These are phyloP conservation scores for Trichoderma gracile DNA, from an alignment of 2,329 filamentous ascomycete genomes.

Conservation along the genomic window DNA sequence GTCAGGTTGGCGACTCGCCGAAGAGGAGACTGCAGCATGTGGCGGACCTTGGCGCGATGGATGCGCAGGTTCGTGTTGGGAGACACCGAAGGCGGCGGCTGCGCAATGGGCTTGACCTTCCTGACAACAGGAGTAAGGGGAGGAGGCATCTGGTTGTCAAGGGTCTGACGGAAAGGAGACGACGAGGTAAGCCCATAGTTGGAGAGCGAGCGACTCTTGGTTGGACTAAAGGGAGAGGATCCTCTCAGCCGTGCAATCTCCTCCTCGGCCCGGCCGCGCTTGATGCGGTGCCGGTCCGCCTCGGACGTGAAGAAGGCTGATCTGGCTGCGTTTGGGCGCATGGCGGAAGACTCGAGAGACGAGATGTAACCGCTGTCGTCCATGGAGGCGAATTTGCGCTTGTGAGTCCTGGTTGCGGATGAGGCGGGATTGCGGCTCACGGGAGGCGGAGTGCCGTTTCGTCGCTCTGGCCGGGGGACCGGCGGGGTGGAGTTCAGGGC, in stretches of 20 bases:
- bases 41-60: conserved; percentile 79
- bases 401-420: conserved; percentile 67
- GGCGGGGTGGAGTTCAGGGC: conserved; percentile 91
- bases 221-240: conserved; percentile 91
- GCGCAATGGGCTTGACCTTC: conserved; percentile 67
- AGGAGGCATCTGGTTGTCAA: conserved; percentile 64
- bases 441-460: conserved; percentile 75
- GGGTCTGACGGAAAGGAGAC: conserved; percentile 62
- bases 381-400: conserved; percentile 76
- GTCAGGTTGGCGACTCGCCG: conserved; percentile 45
- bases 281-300: conserved; percentile 74
- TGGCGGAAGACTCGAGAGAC: conserved; percentile 86
- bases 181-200: conserved; percentile 60
- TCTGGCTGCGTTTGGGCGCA: conserved; percentile 68
- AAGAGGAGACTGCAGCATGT: conserved; percentile 78
- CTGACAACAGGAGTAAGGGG: conserved; percentile 84
- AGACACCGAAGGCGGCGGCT: conserved; percentile 72
- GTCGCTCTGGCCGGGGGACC: conserved; percentile 60
- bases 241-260: conserved; percentile 91
- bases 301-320: conserved; percentile 72
- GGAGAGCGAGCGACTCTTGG: conserved; percentile 61
- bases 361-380: conserved; percentile 97
- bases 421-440: conserved; percentile 60
- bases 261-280: conserved; percentile 88
- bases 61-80: conserved; percentile 90